Base-by-base conservation (phyloP, 805 yeast species). In the Candida sanyiensis region DNA sequence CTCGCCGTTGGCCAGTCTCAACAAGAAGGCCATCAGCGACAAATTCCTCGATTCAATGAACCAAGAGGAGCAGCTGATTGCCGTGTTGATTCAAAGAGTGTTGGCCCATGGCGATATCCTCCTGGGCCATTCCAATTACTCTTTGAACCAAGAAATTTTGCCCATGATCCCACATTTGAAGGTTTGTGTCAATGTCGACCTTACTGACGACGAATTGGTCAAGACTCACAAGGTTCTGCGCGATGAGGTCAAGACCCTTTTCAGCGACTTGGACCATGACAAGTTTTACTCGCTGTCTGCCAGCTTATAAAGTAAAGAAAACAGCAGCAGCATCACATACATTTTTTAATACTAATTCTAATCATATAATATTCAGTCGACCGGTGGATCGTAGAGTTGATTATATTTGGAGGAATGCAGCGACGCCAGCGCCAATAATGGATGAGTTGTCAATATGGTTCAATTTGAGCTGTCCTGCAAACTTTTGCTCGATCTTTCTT, bases 61-160 rank as follows among this genome's bases (percentile, higher is more conserved):
- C 46, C 46, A 58, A 25, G 90, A 81, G 56, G 75, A 73, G 42
- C 71, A 63, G 47, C 61, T 84, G 36, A 61, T 90, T 40, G 94
- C 85, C 59, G 63, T 63, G 37, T 72, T 89, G 18, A 76, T 85
- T 22, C 80, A 83, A 50, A 58, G 59, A 17, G 65, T 77, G 8
- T 67, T 83, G 39, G 52, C 56, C 9, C 59, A 69, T 13, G 73
- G 75, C 12, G 25, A 39, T 13, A 67, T 85, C 13, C 69, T 87
- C 44, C 69, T 89, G 33, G 69, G 78, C 28, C 76, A 95, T 52
- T 67, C 78, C 20, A 77, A 76, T 41, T 68, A 69, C 42, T 70
- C 87, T 10, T 65, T 80, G 39, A 79, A 75, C 48, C 94, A 81
- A 54, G 97, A 88, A 56, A 63, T 77, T 37, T 66, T 83, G 44